Conservation (phyloP, 306 rosid genomes). For the Urtica urens region DNA sequence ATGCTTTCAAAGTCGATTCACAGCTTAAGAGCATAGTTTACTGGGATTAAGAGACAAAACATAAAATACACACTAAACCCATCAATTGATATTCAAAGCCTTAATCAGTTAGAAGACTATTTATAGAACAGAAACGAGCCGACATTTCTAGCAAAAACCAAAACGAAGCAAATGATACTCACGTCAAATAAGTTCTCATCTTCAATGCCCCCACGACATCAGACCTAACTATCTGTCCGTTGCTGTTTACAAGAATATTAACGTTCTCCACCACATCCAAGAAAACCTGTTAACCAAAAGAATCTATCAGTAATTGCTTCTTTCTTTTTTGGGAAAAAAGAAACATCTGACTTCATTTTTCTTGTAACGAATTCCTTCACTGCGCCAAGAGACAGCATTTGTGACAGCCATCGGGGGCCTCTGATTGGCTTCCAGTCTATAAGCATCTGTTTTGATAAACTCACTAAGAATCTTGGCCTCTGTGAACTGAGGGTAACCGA, state of each 20-base stretch:
- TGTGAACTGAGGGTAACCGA: constrained; percentile 92
- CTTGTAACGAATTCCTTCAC: constrained; percentile 93
- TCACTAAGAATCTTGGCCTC: constrained; percentile 96
- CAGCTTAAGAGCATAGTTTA: too few species aligned
- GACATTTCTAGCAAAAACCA: too few species aligned
- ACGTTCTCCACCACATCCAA: constrained; percentile 99
- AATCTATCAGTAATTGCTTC: constrained; percentile 13
- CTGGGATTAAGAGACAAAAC: too few species aligned
- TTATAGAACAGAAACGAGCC: too few species aligned
- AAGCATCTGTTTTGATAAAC: constrained; percentile 97
- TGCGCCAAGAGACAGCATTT: constrained; percentile 99
- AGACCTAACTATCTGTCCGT: constrained; percentile 94
- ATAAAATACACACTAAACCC: too few species aligned
- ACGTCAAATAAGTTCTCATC: constrained; percentile 99
- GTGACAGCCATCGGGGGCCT: constrained; percentile 99
- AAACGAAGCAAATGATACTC: too few species aligned
- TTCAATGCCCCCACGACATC: constrained; percentile 97
- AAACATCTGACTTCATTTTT: constrained; percentile 68
- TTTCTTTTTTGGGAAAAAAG: background rate
- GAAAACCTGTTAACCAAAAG: constrained; percentile 54
- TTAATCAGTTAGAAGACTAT: too few species aligned
- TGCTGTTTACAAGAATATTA: constrained; percentile 96
- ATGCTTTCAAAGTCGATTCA: too few species aligned
- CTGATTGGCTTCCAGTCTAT: constrained; percentile 92
- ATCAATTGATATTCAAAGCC: too few species aligned